A percentile compares a stretch with the other conserved stretches of the same genome.
Conservation (phyloP, 352 stramenopile species). For the Pythium insidiosum region DNA sequence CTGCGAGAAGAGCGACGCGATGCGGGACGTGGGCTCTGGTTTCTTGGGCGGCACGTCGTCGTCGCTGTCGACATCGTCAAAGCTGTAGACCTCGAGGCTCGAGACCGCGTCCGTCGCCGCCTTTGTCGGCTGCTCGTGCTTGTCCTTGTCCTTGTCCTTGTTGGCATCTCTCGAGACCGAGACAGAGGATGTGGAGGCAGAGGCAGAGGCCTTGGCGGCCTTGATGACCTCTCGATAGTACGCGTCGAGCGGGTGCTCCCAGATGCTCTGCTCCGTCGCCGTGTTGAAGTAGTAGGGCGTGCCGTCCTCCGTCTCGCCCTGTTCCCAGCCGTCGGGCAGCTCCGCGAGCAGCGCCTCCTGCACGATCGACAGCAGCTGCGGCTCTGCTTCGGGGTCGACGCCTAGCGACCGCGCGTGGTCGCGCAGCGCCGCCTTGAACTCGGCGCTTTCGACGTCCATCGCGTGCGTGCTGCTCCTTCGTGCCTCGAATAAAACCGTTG, state of each 20-base stretch:
- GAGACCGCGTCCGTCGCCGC: background rate
- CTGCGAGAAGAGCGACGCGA: too few relatives aligned
- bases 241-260: constrained; percentile 49
- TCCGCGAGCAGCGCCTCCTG: constrained; percentile 48
- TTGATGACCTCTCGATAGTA: constrained; percentile 49
- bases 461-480: too few relatives aligned
- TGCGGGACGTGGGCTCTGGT: too few relatives aligned
- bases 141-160: too few relatives aligned
- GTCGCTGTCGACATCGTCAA: constrained; percentile 35
- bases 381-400: constrained; percentile 41
- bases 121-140: too few relatives aligned
- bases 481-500: too few relatives aligned
- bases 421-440: constrained; percentile 50
- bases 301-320: constrained; percentile 54
- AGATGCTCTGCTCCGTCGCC: constrained; percentile 48
- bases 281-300: constrained; percentile 67
- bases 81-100: constrained; percentile 40
- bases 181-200: background rate
- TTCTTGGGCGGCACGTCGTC: too few relatives aligned
- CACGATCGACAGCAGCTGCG: constrained; percentile 34
- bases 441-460: constrained; percentile 35
- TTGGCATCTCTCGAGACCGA: too few relatives aligned
- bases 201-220: constrained; percentile 18
- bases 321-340: constrained; percentile 43
- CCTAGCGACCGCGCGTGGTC: constrained; percentile 51